These are phyloP conservation scores for Auricularia cornea DNA, from an alignment of 768 basidiomycete species.

Conservation along the genomic window DNA sequence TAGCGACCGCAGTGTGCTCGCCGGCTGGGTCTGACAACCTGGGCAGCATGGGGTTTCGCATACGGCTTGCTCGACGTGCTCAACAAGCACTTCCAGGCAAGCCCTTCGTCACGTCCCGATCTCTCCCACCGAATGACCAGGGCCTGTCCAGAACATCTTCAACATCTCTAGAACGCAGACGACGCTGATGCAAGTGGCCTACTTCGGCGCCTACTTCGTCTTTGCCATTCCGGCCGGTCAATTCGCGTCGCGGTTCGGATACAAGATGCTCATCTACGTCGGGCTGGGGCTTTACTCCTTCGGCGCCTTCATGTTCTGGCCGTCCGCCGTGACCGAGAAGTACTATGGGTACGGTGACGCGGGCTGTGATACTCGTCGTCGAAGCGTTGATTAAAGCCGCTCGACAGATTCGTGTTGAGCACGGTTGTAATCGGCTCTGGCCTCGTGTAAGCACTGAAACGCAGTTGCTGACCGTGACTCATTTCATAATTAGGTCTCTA, in stretches of 20 bases:
- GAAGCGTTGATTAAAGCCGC: too few relatives aligned
- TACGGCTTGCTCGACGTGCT: conserved; percentile 24
- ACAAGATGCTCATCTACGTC: conserved; percentile 17
- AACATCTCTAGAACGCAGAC: conserved; percentile 28
- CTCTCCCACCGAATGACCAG: not conserved
- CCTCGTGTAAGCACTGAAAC: conserved; percentile 12
- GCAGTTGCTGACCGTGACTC: too few relatives aligned
- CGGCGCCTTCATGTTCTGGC: conserved; percentile 32
- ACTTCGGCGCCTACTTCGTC: conserved; percentile 9
- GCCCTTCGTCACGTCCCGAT: not conserved
- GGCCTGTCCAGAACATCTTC: conserved; percentile 13
- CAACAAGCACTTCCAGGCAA: conserved; percentile 31
- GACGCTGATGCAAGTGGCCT: conserved; percentile 30
- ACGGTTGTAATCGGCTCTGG: conserved; percentile 25
- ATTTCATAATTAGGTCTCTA: not conserved
- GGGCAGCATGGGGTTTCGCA: not conserved
- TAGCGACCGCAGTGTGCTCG: not conserved
- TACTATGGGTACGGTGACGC: conserved; percentile 17
- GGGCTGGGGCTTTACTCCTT: conserved; percentile 1
- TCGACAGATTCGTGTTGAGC: conserved; percentile 25
- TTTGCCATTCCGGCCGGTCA: not conserved
- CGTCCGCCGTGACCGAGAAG: conserved; percentile 25
- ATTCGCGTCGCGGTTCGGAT: conserved; percentile 18
- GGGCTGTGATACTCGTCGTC: too few relatives aligned
- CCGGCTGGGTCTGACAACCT: not conserved